These are phyloP conservation scores for Candida boleticola DNA, from an alignment of 805 yeast species.

Conservation along the genomic window DNA sequence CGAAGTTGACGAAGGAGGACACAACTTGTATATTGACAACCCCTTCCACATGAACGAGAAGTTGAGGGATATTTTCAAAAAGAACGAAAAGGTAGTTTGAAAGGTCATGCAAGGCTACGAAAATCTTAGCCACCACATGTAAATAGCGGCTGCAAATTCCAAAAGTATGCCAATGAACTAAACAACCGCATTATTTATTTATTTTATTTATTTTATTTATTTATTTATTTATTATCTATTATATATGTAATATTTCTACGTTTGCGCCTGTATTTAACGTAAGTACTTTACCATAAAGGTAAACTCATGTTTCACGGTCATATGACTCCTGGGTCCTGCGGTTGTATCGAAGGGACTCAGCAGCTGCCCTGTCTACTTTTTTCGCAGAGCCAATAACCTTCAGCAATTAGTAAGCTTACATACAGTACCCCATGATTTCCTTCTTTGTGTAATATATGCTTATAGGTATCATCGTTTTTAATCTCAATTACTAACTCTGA, in stretches of 20 bases:
- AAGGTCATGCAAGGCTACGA: background rate
- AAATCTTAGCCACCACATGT: background rate
- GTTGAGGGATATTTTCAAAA: slow-evolving; percentile 14
- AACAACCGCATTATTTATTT: background rate
- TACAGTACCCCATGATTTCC: slow-evolving; percentile 2
- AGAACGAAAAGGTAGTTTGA: background rate
- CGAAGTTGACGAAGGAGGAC: slow-evolving; percentile 38
- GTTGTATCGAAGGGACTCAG: too few relatives aligned
- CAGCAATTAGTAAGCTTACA: slow-evolving; percentile 3
- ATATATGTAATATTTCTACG: too few relatives aligned
- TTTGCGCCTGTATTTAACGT: too few relatives aligned
- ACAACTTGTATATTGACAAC: slow-evolving; percentile 43
- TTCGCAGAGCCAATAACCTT: background rate
- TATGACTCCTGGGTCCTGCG: too few relatives aligned
- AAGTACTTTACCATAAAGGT: too few relatives aligned
- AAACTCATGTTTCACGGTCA: too few relatives aligned
- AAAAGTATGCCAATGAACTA: too few relatives aligned
- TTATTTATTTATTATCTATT: too few relatives aligned
- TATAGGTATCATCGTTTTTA: background rate
- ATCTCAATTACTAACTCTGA: background rate
- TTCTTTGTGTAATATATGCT: background rate
- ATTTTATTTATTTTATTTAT: background rate
- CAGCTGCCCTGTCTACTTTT: too few relatives aligned
- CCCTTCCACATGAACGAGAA: slow-evolving; percentile 40
- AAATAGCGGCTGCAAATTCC: background rate